phyloP scores from a whole-genome alignment of 176 grass and related monocot species.

The Puccinellia tenuiflora region DNA sequence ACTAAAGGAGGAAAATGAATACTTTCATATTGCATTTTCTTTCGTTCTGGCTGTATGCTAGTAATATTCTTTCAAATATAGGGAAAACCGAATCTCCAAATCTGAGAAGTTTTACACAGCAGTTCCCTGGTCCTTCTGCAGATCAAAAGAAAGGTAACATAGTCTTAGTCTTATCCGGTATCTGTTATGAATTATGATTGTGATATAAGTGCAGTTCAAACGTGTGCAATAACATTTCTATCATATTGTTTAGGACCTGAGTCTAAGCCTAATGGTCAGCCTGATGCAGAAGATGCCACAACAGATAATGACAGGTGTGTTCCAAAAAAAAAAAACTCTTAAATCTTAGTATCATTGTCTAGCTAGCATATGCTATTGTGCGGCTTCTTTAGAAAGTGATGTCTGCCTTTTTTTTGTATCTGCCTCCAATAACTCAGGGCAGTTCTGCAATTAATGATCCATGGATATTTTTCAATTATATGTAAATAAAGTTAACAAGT shows the following conservation, averaged over 20 bases:
- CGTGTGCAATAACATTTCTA: constrained; percentile 8
- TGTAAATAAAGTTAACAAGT: not conserved
- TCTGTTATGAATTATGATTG: not conserved
- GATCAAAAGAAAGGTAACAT: constrained; percentile 34
- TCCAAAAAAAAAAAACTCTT: too few species aligned
- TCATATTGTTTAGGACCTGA: constrained; percentile 11
- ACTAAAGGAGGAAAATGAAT: not conserved
- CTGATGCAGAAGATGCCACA: constrained; percentile 29
- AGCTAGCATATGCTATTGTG: not conserved
- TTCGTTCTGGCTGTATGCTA: not conserved
- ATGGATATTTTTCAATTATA: not conserved
- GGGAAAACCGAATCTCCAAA: constrained; percentile 56
- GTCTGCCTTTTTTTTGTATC: not conserved
- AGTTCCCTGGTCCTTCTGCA: constrained; percentile 34
- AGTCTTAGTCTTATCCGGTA: not conserved
- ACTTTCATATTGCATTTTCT: not conserved
- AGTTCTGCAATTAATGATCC: not conserved
- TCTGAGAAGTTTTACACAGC: constrained; percentile 65
- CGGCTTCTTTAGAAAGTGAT: not conserved
- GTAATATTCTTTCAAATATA: constrained; percentile 20
- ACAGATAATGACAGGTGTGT: constrained; percentile 41
- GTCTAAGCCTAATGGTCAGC: not conserved
- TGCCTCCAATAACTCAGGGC: not conserved
- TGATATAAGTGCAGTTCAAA: not conserved
- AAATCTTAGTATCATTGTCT: too few species aligned